phyloP scores from a whole-genome alignment of 176 grass and related monocot species.

The Avena insularis region DNA sequence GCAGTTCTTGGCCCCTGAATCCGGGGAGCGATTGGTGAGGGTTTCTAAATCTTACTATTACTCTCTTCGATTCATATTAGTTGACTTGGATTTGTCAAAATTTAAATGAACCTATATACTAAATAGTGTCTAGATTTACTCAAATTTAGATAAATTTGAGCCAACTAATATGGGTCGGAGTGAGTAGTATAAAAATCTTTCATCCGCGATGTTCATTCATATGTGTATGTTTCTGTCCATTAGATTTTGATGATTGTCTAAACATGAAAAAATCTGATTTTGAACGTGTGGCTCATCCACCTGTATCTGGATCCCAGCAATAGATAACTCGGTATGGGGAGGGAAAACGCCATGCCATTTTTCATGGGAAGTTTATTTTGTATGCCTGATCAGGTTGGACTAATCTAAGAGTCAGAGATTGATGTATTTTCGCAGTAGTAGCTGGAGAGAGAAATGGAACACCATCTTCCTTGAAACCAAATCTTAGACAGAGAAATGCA shows the following conservation, averaged over 20 bases:
- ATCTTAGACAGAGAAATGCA: constrained; percentile 16
- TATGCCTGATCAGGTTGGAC: neutral
- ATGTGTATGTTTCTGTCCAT: neutral
- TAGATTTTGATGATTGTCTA: neutral
- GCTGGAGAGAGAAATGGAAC: constrained; percentile 29
- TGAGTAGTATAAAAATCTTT: neutral
- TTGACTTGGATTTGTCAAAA: no score
- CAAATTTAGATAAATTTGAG: no score
- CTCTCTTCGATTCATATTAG: no score
- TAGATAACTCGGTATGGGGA: constrained; percentile 11
- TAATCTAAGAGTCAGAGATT: neutral
- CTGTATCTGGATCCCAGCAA: constrained; percentile 57
- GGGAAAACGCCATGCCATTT: neutral
- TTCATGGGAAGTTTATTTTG: constrained; percentile 35
- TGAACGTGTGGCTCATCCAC: constrained; percentile 25
- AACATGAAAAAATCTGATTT: neutral
- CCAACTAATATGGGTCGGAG: no score
- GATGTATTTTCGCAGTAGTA: constrained; percentile 40
- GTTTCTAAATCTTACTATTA: neutral
- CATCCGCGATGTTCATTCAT: no score
- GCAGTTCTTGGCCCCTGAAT: constrained; percentile 40
- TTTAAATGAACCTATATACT: no score
- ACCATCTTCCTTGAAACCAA: neutral
- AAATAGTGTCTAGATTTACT: no score
- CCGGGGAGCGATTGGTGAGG: constrained; percentile 38